Evolutionary conservation across 495 filamentous ascomycete genomes (phyloP), one percentile per base, ranked within the genome.

Genomic region (Neurospora cerealis): DNA sequence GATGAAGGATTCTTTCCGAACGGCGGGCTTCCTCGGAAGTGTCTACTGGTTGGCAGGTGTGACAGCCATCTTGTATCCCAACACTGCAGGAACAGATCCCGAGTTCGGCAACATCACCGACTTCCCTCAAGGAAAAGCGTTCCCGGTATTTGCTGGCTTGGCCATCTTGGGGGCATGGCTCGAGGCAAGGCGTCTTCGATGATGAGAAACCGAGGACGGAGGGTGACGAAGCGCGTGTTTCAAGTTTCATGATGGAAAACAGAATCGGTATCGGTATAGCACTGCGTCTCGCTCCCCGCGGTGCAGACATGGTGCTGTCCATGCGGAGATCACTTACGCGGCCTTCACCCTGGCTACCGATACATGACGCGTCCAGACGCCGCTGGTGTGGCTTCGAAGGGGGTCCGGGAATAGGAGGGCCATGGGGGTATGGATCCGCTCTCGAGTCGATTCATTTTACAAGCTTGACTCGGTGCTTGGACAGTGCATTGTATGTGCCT

Each of bases 21-120:
- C 76, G 1, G 85, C 85, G 19, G 82, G 81, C 2, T 79, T 87
- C 54, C 73, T 84, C 0, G 87, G 84, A 0, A 85, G 81, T 44
- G 75, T 89, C 19, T 89, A 89, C 78, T 88, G 86, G 84, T 70
- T 87, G 11, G 83, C 84, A 10, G 85, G 83, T 4, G 62, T 89
- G 15, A 81, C 80, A 39, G 82, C 81, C 5, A 83, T 87, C 41
- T 75, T 87, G 2, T 87, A 84, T 71, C 87, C 87, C 0, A 85
- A 83, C n/a, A 81, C 82, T 10, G 78, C 81, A 77, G 85, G 83
- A 1, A 76, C 86, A 0, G 87, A 90, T 74, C 87, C 88, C 0
- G 87, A 90, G 77, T 89, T 89, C 77, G 83, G 81, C 19, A 83
- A 86, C 1, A 80, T 85, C 1, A 81, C 83, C 1, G 83, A 78